These are phyloP conservation scores for Ulmus americana DNA, from an alignment of 331 rosid species.

Conservation along the genomic window DNA sequence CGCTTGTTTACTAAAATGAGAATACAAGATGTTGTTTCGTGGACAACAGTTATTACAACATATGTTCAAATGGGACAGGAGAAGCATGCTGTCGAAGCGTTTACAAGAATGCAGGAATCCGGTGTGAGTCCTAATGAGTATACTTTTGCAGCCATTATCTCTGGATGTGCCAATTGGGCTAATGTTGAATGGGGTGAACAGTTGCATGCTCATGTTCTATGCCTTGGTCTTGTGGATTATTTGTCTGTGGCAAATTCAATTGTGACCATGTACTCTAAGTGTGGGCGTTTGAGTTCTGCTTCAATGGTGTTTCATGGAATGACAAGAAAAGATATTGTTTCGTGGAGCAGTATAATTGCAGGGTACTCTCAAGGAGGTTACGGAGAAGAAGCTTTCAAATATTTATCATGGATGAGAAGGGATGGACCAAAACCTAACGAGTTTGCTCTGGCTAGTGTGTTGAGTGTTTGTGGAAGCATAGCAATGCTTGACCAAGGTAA, in stretches of 20 bases:
- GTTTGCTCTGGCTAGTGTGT: constrained; percentile 53
- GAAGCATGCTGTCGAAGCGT: constrained; percentile 46
- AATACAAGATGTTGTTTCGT: constrained; percentile 59
- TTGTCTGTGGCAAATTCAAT: constrained; percentile 61
- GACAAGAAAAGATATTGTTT: constrained; percentile 49
- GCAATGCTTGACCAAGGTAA: constrained; percentile 69
- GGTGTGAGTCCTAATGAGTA: constrained; percentile 59
- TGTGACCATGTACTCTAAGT: constrained; percentile 57
- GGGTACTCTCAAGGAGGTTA: constrained; percentile 66
- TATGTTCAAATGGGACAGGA: constrained; percentile 46
- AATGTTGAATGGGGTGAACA: constrained; percentile 55
- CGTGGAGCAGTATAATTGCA: constrained; percentile 73
- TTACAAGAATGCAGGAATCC: constrained; percentile 50
- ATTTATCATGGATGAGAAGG: constrained; percentile 55
- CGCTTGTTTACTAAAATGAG: constrained; percentile 52
- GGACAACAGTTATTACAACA: constrained; percentile 58
- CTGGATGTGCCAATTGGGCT: constrained; percentile 57
- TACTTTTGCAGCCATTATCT: constrained; percentile 57
- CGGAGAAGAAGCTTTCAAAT: constrained; percentile 54
- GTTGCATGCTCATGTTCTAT: constrained; percentile 49
- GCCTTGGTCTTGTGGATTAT: constrained; percentile 37
- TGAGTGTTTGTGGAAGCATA: constrained; percentile 74
- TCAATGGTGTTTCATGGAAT: constrained; percentile 45
- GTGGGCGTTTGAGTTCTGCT: constrained; percentile 53
- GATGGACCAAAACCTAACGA: constrained; percentile 60